phyloP scores from a whole-genome alignment of 2,329 filamentous ascomycete genomes.

The Colletotrichum australisinense region DNA sequence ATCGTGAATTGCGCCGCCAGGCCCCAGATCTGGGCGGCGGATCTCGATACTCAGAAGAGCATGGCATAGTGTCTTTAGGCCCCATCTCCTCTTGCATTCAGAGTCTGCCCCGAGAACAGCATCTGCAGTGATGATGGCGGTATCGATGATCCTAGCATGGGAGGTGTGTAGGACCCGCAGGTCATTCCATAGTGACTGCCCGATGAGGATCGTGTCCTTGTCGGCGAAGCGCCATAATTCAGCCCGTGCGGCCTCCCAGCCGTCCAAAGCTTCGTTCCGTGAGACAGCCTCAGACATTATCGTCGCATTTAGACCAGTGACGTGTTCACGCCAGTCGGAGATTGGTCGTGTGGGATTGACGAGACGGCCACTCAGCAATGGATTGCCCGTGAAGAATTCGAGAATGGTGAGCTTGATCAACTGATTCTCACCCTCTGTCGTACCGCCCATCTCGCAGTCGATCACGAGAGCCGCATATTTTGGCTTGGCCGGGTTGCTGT shows the following conservation, averaged over 20 bases:
- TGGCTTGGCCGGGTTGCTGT: no score
- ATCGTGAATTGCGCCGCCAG: no score
- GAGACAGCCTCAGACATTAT: constrained; percentile 1
- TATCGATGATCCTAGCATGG: constrained; percentile 57
- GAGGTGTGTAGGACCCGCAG: constrained; percentile 55
- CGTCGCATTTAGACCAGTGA: background rate
- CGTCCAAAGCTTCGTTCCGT: constrained; percentile 43
- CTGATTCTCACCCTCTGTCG: no score
- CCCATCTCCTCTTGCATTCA: no score
- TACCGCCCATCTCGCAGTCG: no score
- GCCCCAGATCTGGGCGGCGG: no score
- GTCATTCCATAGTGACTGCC: constrained; percentile 59
- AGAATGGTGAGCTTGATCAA: no score
- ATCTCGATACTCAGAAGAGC: no score
- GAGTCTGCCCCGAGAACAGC: constrained; percentile 32
- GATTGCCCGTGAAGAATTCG: background rate
- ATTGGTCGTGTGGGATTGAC: background rate
- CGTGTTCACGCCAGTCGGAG: background rate
- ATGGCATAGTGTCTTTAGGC: no score
- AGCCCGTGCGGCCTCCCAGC: constrained; percentile 55
- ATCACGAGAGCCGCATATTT: no score
- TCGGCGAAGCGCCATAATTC: constrained; percentile 55
- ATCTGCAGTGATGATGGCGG: constrained; percentile 49
- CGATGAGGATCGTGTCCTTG: constrained; percentile 57
- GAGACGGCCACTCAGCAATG: background rate